Evolutionary conservation across 305 asterid species (phyloP).

Genomic region (Fraxinus sp.): DNA sequence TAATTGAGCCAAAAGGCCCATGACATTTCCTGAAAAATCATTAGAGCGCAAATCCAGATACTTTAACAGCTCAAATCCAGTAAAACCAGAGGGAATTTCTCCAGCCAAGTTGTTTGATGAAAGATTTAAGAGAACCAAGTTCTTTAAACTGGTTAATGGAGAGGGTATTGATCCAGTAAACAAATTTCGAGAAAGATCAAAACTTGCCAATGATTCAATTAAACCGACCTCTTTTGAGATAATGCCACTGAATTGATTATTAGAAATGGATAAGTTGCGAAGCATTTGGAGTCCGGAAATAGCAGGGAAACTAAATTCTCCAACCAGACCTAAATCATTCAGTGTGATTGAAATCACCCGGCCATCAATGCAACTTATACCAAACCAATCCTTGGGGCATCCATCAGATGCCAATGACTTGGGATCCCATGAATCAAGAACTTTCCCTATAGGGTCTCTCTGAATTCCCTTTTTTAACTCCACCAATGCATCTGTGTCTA

Average conservation of each 20-base stretch:
- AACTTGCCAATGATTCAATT: conserved; percentile 39
- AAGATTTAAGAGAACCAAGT: conserved; percentile 42
- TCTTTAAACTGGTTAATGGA: conserved; percentile 37
- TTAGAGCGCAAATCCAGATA: conserved; percentile 68
- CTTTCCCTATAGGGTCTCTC: conserved; percentile 45
- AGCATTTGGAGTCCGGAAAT: conserved; percentile 57
- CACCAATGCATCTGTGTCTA: conserved; percentile 57
- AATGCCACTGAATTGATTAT: conserved; percentile 59
- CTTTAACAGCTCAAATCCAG: conserved; percentile 45
- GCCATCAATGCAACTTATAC: conserved; percentile 59
- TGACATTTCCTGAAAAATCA: conserved; percentile 59
- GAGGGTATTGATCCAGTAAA: conserved; percentile 59
- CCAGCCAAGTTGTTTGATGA: conserved; percentile 55
- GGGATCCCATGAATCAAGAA: conserved; percentile 78
- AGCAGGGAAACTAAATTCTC: conserved; percentile 53
- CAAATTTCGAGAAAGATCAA: conserved; percentile 65
- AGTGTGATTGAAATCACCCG: conserved; percentile 59
- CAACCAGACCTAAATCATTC: conserved; percentile 51
- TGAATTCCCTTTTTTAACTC: conserved; percentile 65
- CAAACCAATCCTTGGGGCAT: conserved; percentile 76
- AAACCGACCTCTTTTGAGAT: conserved; percentile 48
- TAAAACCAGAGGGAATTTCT: conserved; percentile 49
- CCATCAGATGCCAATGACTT: conserved; percentile 63
- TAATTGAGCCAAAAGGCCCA: conserved; percentile 53
- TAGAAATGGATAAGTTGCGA: conserved; percentile 55